phyloP scores from a whole-genome alignment of 495 filamentous ascomycete genomes.

The Penicillium antarcticum region DNA sequence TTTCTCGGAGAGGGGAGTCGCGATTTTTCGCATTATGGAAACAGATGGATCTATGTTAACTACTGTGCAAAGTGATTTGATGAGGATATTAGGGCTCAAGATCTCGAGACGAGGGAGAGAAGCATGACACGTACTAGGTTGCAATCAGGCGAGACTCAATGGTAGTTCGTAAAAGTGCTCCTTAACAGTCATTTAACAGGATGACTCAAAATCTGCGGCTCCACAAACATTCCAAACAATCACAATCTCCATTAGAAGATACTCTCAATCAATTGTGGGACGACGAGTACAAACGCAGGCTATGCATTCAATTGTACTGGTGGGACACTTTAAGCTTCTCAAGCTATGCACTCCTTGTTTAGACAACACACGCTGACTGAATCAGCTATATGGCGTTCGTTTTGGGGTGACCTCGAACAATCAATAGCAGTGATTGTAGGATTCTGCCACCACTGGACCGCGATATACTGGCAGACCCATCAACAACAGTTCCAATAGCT shows the following conservation, averaged over 20 bases:
- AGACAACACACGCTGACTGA: background rate
- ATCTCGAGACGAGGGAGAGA: background rate
- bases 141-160: background rate
- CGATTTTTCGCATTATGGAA: background rate
- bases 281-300: constrained; percentile 2
- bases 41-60: background rate
- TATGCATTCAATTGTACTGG: constrained; percentile 1
- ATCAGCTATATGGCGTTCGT: constrained; percentile 3
- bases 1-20: background rate
- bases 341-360: background rate
- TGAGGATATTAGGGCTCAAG: constrained; percentile 1
- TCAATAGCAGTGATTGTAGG: constrained; percentile 8
- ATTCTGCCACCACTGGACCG: constrained; percentile 1
- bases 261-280: background rate
- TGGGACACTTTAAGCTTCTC: background rate
- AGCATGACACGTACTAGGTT: constrained; percentile 1
- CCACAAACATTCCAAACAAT: background rate
- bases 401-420: constrained; percentile 2
- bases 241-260: background rate
- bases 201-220: background rate
- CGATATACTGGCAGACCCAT: constrained; percentile 1
- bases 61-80: background rate
- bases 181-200: too few relatives aligned
- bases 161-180: too few relatives aligned
- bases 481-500: constrained; percentile 4